Conservation (phyloP, 2,329 filamentous ascomycete genomes). For the Eurotiales sp. region DNA sequence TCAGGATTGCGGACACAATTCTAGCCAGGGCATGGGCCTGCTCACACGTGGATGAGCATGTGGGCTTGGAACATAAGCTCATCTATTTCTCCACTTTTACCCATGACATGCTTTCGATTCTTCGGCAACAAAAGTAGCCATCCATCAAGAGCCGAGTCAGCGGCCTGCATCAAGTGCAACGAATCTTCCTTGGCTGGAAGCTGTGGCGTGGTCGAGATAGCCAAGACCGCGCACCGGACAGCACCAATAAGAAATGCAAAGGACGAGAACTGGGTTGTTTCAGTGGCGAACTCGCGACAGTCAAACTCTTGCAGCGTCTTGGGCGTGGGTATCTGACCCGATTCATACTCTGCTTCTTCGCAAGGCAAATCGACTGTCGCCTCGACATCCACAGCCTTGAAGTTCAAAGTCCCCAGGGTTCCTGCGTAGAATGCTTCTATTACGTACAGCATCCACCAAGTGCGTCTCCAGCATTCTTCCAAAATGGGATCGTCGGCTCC, state of each 20-base stretch:
- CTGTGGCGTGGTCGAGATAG: slow-evolving; percentile 25
- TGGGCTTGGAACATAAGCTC: slow-evolving; percentile 79
- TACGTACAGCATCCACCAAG: slow-evolving; percentile 52
- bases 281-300: slow-evolving; percentile 27
- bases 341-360: slow-evolving; percentile 31
- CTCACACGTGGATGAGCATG: slow-evolving; percentile 58
- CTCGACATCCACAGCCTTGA: slow-evolving; percentile 21
- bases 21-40: slow-evolving; percentile 16
- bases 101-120: slow-evolving; percentile 31
- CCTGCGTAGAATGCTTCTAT: slow-evolving; percentile 76
- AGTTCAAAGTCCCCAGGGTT: slow-evolving; percentile 32
- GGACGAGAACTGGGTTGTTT: slow-evolving; percentile 26
- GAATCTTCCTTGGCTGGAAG: slow-evolving; percentile 22
- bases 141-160: slow-evolving; percentile 36
- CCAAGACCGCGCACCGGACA: slow-evolving; percentile 21
- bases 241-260: slow-evolving; percentile 33
- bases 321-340: slow-evolving; percentile 20
- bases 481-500: slow-evolving; percentile 47
- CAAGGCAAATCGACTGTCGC: slow-evolving; percentile 29
- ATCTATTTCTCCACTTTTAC: slow-evolving; percentile 23
- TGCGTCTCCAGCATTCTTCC: slow-evolving; percentile 46
- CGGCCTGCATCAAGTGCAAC: slow-evolving; percentile 27
- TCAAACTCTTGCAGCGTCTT: slow-evolving; percentile 31
- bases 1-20: neutral
- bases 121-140: slow-evolving; percentile 39